Evolutionary conservation across 2,329 filamentous ascomycete species (phyloP), one percentile per base, ranked within the genome.

Genomic region (Pseudogymnoascus sp.): DNA sequence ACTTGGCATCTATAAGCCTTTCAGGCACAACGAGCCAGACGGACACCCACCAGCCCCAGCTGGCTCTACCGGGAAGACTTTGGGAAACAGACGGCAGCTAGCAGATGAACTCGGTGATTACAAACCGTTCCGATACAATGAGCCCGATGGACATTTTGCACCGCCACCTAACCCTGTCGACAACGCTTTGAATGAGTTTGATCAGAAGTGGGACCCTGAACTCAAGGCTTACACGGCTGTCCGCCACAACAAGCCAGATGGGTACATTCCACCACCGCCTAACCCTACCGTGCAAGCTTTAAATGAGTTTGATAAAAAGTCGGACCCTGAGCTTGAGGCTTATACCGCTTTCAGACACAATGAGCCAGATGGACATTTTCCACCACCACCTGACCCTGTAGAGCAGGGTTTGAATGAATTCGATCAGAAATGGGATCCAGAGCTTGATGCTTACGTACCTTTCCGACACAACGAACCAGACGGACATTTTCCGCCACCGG

Each of bases 141-240:
- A 76, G 62, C 72, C 72, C 0, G 72, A 80, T 64, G 78, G 77
- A 37, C 73, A 75, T 36, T 66, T 37, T 9, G 21, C 59, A 26
- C 59, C 61, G 4, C 26, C 68, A 10, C 64, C 69, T 15, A 66
- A 69, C 58, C 71, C 70, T 1, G 68, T 70, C 4, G 74, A 73
- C 60, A 73, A 75, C 33, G 63, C 71, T n/a, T 71, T 75, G 4
- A 72, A 74, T 62, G 65, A 74, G 2, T 79, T 79, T 60, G 71
- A 77, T 1, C 74, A 77, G 11, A 41, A 58, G 29, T 33, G 29
- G 29, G 29, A 58, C 26, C 17, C 21, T n/a, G 21, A 60, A 10
- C 11, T 37, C 4, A 31, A 47, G 11, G 13, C 21, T 13, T 29
- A 50, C 7, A 70, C 71, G 26, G 71, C 75, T 0, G 66, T 71